Evolutionary conservation across 768 basidiomycete species (phyloP).

Genomic region (Podaxis sp.): DNA sequence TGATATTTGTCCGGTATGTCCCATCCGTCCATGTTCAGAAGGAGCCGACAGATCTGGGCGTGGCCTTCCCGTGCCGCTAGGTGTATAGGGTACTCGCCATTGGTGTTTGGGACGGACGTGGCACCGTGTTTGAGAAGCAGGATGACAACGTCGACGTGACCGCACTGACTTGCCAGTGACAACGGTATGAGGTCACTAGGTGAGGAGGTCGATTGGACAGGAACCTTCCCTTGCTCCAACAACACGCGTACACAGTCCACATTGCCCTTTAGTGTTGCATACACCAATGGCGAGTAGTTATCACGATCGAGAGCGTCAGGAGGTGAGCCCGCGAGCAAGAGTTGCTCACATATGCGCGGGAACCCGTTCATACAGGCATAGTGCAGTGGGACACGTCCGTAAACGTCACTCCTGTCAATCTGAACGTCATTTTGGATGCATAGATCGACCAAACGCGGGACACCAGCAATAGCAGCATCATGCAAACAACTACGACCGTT

Average conservation of each 20-base stretch:
- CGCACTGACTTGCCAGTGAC: slow-evolving; percentile 87
- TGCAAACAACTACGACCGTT: slow-evolving; percentile 94
- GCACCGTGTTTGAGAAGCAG: slow-evolving; percentile 79
- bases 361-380: slow-evolving; percentile 96
- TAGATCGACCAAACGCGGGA: slow-evolving; percentile 69
- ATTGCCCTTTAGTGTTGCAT: slow-evolving; percentile 86
- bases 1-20: slow-evolving; percentile 94
- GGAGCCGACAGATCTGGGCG: slow-evolving; percentile 73
- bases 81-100: slow-evolving; percentile 97
- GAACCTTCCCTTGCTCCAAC: slow-evolving; percentile 66
- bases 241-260: slow-evolving; percentile 83
- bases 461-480: slow-evolving; percentile 87
- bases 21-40: slow-evolving; percentile 75
- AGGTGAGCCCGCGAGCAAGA: slow-evolving; percentile 67
- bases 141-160: slow-evolving; percentile 79
- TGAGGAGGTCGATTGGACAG: slow-evolving; percentile 53
- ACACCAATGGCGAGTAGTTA: slow-evolving; percentile 91
- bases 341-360: slow-evolving; percentile 65
- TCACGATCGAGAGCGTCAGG: slow-evolving; percentile 83
- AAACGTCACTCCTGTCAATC: slow-evolving; percentile 78
- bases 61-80: slow-evolving; percentile 94
- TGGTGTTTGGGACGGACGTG: slow-evolving; percentile 78
- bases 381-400: slow-evolving; percentile 91
- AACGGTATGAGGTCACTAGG: slow-evolving; percentile 79
- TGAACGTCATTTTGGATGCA: slow-evolving; percentile 74